Conservation (phyloP, 2,329 filamentous ascomycete genomes). For the Aureobasidium sp. region DNA sequence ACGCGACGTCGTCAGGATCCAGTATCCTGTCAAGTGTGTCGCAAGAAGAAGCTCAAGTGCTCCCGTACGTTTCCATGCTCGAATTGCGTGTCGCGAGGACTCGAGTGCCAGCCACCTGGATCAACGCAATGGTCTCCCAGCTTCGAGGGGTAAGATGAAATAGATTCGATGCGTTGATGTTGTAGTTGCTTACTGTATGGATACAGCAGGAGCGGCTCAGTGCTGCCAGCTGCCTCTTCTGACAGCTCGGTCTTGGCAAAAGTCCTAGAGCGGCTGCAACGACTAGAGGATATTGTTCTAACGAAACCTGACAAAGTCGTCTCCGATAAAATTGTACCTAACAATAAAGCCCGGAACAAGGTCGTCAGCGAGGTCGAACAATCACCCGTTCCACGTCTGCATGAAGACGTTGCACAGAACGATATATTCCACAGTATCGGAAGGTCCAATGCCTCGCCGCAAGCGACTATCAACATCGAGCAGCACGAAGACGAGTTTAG, state of each 20-base stretch:
- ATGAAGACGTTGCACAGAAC: conserved; percentile 9
- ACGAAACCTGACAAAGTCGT: neutral
- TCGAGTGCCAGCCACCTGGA: conserved; percentile 18
- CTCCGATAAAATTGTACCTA: neutral
- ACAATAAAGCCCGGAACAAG: neutral
- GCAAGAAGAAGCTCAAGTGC: conserved; percentile 22
- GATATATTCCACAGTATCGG: neutral
- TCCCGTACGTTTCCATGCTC: conserved; percentile 21
- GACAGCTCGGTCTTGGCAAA: conserved; percentile 5
- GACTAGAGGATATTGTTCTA: conserved; percentile 9
- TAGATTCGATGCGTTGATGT: neutral
- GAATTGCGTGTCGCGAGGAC: conserved; percentile 21
- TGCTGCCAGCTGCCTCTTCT: neutral
- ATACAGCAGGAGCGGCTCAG: neutral
- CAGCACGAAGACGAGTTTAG: neutral
- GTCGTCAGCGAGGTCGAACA: too few relatives aligned
- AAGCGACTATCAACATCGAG: neutral
- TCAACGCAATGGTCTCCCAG: neutral
- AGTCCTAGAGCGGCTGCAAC: neutral
- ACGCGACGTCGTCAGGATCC: conserved; percentile 23
- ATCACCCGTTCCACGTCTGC: neutral
- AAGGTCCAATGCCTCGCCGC: neutral
- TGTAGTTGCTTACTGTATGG: neutral
- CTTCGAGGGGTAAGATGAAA: neutral
- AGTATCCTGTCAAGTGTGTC: conserved; percentile 23